Evolutionary conservation across 2,329 filamentous ascomycete genomes (phyloP).

Genomic region (Botrytis tulipae): DNA sequence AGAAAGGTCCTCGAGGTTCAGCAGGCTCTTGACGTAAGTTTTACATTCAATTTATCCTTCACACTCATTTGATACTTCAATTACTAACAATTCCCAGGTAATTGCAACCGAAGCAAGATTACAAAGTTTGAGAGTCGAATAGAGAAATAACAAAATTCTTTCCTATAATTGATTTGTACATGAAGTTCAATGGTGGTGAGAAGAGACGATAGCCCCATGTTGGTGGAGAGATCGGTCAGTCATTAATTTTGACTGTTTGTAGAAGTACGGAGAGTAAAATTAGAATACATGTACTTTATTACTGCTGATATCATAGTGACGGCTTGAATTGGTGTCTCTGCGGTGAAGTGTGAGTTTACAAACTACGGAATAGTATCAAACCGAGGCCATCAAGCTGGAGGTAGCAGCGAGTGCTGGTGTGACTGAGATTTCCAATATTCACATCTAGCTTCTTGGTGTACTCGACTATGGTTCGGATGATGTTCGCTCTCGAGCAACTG

Average conservation of each 20-base stretch:
- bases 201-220: background rate
- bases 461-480: no score
- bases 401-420: background rate
- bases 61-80: background rate
- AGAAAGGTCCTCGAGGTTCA: conserved; percentile 91
- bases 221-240: background rate
- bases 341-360: background rate
- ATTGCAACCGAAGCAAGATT: conserved; percentile 88
- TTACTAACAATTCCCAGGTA: conserved; percentile 53
- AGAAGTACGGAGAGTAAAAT: conserved; percentile 17
- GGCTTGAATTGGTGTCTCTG: background rate
- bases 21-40: conserved; percentile 89
- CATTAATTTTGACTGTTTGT: conserved; percentile 12
- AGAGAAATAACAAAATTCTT: conserved; percentile 32
- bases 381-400: no score
- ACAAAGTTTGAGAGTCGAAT: conserved; percentile 83
- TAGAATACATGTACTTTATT: conserved; percentile 14
- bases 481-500: background rate
- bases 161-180: conserved; percentile 32
- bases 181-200: background rate
- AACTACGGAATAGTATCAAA: background rate
- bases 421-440: background rate
- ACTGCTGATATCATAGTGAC: background rate
- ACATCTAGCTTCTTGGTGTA: background rate
- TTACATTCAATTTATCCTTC: conserved; percentile 9